Conservation (phyloP, 129 eudicot genomes). For the Rutidosis leptorrhynchoides region DNA sequence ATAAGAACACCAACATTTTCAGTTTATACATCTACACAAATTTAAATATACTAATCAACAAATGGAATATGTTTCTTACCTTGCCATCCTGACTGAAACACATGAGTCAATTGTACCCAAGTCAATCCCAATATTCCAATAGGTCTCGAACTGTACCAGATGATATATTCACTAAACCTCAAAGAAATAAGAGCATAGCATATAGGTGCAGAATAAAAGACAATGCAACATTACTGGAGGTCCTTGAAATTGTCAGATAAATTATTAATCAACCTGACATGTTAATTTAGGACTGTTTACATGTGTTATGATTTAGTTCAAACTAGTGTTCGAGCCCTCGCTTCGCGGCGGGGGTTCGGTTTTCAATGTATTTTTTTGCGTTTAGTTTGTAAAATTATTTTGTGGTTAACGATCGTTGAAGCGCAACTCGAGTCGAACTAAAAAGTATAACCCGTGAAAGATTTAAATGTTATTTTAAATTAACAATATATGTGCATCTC, state of each 20-base stretch:
- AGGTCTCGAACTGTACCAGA: conserved; percentile 60
- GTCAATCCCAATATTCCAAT: conserved; percentile 84
- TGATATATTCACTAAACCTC: background rate
- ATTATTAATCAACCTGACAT: too few relatives aligned
- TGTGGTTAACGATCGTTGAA: too few relatives aligned
- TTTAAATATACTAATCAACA: background rate
- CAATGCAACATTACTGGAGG: conserved; percentile 63
- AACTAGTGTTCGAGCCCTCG: too few relatives aligned
- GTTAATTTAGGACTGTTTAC: too few relatives aligned
- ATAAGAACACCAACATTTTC: background rate
- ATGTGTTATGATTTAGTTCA: too few relatives aligned
- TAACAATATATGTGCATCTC: too few relatives aligned
- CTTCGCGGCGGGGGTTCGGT: too few relatives aligned
- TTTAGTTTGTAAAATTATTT: too few relatives aligned
- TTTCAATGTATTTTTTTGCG: too few relatives aligned
- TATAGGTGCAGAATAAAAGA: background rate
- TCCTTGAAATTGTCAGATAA: conserved; percentile 68
- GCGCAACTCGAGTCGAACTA: too few relatives aligned
- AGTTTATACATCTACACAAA: background rate
- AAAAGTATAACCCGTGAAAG: too few relatives aligned
- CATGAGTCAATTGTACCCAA: conserved; percentile 98
- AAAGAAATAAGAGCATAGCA: background rate
- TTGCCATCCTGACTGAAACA: conserved; percentile 97
- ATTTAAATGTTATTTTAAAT: too few relatives aligned
- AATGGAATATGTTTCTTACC: conserved; percentile 31